Conservation (phyloP, 129 eudicot genomes). For the Deinandra increscens region DNA sequence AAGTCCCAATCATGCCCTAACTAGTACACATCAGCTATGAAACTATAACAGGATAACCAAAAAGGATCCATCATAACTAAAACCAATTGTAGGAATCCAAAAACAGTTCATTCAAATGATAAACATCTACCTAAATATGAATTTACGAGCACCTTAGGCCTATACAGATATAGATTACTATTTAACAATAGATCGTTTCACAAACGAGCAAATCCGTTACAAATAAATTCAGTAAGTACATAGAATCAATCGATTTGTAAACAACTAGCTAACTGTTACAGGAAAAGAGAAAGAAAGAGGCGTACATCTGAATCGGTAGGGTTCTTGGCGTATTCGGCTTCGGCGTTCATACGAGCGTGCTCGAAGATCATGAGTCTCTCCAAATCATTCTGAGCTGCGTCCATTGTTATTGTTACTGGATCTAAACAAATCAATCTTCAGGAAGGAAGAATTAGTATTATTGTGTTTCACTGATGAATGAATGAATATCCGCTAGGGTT, state of each 20-base stretch:
- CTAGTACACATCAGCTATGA: not conserved
- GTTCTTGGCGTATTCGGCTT: conserved; percentile 35
- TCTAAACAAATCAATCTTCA: not conserved
- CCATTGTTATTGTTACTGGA: conserved; percentile 28
- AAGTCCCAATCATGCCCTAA: too few relatives aligned
- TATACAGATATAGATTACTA: not conserved
- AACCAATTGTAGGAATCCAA: not conserved
- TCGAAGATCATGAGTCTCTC: conserved; percentile 35
- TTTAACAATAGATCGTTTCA: not conserved
- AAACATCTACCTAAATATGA: not conserved
- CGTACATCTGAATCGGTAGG: conserved; percentile 32
- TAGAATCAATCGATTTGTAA: not conserved
- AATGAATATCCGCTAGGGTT: conserved; percentile 22
- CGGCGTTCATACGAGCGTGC: conserved; percentile 34
- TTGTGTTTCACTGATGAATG: not conserved
- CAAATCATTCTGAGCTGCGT: conserved; percentile 15
- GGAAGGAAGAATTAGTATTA: too few relatives aligned
- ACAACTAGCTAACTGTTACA: not conserved
- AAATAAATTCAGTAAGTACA: not conserved
- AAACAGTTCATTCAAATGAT: not conserved
- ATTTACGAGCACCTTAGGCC: too few relatives aligned
- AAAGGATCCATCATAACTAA: not conserved
- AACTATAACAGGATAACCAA: too few relatives aligned
- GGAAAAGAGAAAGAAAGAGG: not conserved
- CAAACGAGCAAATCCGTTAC: not conserved